Base-by-base conservation (phyloP, 495 filamentous ascomycete species). In the Trichocladium antarcticum region DNA sequence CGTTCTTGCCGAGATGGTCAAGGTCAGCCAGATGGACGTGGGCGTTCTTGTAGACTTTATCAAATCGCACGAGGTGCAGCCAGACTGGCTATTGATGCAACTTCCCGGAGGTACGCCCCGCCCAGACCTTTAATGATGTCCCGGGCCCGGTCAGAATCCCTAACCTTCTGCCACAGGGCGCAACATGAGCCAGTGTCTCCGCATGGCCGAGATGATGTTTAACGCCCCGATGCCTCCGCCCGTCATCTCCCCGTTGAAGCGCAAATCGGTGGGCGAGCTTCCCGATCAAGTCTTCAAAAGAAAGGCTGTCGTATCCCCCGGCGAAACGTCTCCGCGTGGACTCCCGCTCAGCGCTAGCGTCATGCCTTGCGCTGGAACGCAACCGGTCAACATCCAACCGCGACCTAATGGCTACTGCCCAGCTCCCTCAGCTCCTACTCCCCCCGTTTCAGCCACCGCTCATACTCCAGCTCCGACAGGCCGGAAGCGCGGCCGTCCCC, bases 1-100 rank as follows among this genome's bases (percentile, higher is more conserved):
- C 60, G 58, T 76, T 53, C 62, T 78, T 42, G 70, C 68, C 59
- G 74, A 78, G 65, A 74, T 71, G 51, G 68, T 78, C 59, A 78
- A 76, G 54, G 63, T 62, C 54, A 74, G 69, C 63, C 56, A 63
- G 21, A 65, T 77, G 51, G 67, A 75, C 34, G 61, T 74, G 22
- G 58, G 60, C 20, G 57, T 58, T 32, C 59, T 74, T 21, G 62
- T 74, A 38, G 84, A 67, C n/a, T 69, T 74, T 39, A 64, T 73
- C 59, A 70, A 65, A 49, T 42, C 53, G 45, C 62, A 71, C 43
- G 61, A 61, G 11, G 57, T 74, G 28, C 57, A 67, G 60, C 68
- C 68, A 19, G 58, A 70, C 56, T 72, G 69, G 70, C 49, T 68
- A 43, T 49, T 47, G 29, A 73, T 74, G 66, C 71, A 72, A 53